Percentiles rank a stretch among this genome's conserved stretches.
These are phyloP conservation scores for Umbilicus rupestris DNA, from an alignment of 164 flowering plant species.

Conservation along the genomic window DNA sequence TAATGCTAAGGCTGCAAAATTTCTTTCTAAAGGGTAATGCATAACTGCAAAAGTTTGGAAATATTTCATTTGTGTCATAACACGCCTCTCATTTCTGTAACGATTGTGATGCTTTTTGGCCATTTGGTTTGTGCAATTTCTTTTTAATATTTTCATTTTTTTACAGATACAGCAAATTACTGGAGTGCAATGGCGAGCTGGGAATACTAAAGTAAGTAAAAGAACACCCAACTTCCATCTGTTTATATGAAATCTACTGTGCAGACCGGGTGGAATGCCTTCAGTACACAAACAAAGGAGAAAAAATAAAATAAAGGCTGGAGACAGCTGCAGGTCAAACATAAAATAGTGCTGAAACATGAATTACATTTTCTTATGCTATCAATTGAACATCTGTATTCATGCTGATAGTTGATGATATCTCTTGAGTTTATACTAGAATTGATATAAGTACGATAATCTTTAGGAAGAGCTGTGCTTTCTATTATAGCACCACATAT, in stretches of 20 bases:
- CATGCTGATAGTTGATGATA: neutral
- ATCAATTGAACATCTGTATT: neutral
- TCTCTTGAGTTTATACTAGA: neutral
- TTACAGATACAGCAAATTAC: conserved; percentile 54
- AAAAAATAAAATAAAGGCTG: neutral
- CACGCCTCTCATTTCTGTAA: neutral
- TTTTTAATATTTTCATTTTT: neutral
- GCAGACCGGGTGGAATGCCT: too few relatives aligned
- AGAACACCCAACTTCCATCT: neutral
- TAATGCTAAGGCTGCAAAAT: conserved; percentile 81
- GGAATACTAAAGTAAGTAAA: conserved; percentile 56
- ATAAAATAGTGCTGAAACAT: neutral
- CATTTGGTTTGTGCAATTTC: neutral
- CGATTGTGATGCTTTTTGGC: conserved; percentile 3
- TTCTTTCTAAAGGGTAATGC: conserved; percentile 78
- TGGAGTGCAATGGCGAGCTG: conserved; percentile 52
- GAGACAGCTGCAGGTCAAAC: neutral
- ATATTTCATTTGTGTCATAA: neutral
- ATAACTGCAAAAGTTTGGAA: neutral
- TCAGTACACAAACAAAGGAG: too few relatives aligned
- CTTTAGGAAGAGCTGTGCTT: neutral
- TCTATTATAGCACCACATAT: neutral
- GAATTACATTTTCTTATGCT: neutral
- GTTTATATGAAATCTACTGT: too few relatives aligned
- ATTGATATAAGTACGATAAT: neutral